Percentiles rank a stretch among this genome's conserved stretches.
Evolutionary conservation across 352 stramenopile species (phyloP).

Genomic region (Phytophthora citrophthora): DNA sequence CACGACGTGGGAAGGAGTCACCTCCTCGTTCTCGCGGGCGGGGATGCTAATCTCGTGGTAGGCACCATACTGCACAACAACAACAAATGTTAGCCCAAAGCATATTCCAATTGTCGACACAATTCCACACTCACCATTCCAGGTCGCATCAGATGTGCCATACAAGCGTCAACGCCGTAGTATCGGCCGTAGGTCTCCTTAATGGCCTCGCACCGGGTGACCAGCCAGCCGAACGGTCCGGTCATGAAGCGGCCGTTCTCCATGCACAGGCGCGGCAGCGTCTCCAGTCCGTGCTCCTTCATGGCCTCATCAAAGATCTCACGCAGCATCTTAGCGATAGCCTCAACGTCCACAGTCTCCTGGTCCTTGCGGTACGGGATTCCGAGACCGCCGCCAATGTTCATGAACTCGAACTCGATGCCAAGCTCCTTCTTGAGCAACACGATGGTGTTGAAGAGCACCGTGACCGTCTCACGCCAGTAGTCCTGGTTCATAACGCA

Average conservation of each 20-base stretch:
- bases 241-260: conserved; percentile 92
- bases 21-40: conserved; percentile 49
- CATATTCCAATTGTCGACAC: no score
- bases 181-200: conserved; percentile 88
- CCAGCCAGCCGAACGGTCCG: conserved; percentile 85
- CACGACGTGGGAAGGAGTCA: conserved; percentile 73
- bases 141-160: conserved; percentile 91
- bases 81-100: no score
- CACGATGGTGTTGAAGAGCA: conserved; percentile 86
- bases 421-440: conserved; percentile 77
- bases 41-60: conserved; percentile 91
- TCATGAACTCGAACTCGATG: conserved; percentile 93
- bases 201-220: conserved; percentile 86
- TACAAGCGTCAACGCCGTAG: conserved; percentile 90
- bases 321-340: conserved; percentile 79
- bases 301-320: conserved; percentile 81
- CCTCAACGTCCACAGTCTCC: conserved; percentile 64
- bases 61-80: conserved; percentile 55
- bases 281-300: conserved; percentile 62
- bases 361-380: conserved; percentile 89
- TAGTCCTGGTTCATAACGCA: conserved; percentile 91
- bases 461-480: conserved; percentile 88
- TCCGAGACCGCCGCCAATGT: conserved; percentile 89
- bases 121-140: conserved; percentile 54
- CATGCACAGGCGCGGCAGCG: conserved; percentile 82